These are phyloP conservation scores for Leersia perrieri DNA, from an alignment of 176 grass and related monocot species.

Conservation along the genomic window DNA sequence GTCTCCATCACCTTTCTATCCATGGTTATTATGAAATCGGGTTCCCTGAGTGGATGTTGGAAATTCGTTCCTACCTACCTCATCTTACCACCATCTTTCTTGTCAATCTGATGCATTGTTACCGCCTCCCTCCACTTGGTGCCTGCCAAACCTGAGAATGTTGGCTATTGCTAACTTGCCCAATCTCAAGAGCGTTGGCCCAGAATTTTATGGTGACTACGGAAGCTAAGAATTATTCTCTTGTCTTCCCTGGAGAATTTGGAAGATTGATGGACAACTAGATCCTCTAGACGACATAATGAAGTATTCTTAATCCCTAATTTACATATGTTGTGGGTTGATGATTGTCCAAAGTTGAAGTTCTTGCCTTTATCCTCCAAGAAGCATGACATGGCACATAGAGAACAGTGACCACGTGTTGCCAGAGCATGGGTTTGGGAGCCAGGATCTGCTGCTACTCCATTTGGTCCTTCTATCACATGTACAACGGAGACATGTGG, in stretches of 20 bases:
- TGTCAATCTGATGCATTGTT: accelerated
- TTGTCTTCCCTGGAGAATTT: neutral
- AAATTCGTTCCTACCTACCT: neutral
- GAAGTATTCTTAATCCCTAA: neutral
- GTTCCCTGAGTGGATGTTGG: neutral
- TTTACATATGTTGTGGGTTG: neutral
- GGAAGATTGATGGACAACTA: conserved; percentile 6
- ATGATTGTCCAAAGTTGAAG: neutral
- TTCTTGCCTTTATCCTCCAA: conserved; percentile 1
- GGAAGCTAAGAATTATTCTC: neutral
- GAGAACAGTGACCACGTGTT: neutral
- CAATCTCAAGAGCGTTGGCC: neutral
- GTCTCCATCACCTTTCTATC: neutral
- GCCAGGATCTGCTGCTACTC: neutral
- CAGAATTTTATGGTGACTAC: neutral
- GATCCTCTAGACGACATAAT: neutral
- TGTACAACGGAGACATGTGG: neutral
- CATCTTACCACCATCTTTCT: neutral
- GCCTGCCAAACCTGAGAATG: neutral
- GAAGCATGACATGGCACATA: neutral
- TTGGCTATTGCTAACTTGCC: accelerated
- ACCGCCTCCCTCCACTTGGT: neutral
- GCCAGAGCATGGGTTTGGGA: neutral
- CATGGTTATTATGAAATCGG: neutral
- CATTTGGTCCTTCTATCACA: accelerated